Base-by-base conservation (phyloP, 495 filamentous ascomycete species). In the Neurospora tetraspora region DNA sequence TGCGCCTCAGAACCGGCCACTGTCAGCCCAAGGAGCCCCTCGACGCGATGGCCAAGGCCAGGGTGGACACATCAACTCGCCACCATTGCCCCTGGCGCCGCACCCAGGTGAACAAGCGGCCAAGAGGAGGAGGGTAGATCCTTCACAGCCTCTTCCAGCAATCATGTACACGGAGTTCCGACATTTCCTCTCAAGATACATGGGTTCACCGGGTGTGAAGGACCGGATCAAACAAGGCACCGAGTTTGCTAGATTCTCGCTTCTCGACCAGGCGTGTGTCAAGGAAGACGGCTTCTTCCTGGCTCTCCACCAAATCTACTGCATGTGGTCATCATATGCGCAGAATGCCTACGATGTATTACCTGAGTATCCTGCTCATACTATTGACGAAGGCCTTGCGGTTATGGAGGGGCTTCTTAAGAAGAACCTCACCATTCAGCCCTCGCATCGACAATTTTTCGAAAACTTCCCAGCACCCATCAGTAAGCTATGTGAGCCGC, bases 271-370 rank as follows among this genome's bases (percentile, higher is more conserved):
- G n/a, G 91, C 91, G 0, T 91, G 88, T 74, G 10, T 69, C 3
- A 65, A 79, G 0, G 78, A 84, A 11, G 92, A 94, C 74, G 71
- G 82, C 36, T 86, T 91, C 76, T 94, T 91, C 76, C 65, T 94
- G 69, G 83, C 83, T 12, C 77, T 93, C 6, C 92, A 94, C 80
- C 91, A 93, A 73, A 71, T 92, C 2, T 93, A 88, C 77, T 91
- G 89, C 77, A 75, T 86, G 16, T 86, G 84, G 82, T 81, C 80
- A 47, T 69, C 53, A 16, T 68, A 71, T 70, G 76, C 70, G n/a
- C 31, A 36, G 34, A 69, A 45, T 8, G 71, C 31, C 9, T 70
- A 73, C 69, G 36, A 4, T 12, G 69, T 72, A 5, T 47, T 76
- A 39, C 76, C 53, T 1, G 23, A 36, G 31, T 71, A 43, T 23